Percentiles rank a stretch among this genome's conserved stretches.
Evolutionary conservation across 2,329 filamentous ascomycete genomes (phyloP).

Genomic region (Chrysoporthe deuterocubensis): DNA sequence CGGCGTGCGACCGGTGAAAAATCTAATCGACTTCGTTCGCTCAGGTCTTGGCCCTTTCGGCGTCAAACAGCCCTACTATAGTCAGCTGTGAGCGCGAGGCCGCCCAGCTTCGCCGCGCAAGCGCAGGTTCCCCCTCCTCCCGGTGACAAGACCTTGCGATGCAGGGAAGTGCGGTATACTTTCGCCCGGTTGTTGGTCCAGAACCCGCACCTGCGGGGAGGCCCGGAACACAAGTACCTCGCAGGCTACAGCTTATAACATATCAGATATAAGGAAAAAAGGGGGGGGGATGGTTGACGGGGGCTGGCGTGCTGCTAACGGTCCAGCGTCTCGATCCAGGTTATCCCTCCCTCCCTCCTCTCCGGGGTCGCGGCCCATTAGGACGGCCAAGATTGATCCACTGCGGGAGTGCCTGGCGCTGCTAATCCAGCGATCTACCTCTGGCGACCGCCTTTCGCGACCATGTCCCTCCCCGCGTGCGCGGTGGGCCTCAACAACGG

Average conservation of each 20-base stretch:
- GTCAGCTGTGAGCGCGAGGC: no score
- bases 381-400: not conserved
- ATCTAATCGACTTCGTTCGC: no score
- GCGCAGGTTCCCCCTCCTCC: no score
- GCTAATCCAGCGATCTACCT: not conserved
- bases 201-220: no score
- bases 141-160: not conserved
- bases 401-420: constrained; percentile 9
- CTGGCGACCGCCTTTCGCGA: constrained; percentile 10
- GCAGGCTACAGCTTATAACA: not conserved
- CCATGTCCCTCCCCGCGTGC: not conserved
- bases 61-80: no score
- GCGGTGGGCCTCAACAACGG: constrained; percentile 19
- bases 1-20: no score
- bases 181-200: no score
- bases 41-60: no score
- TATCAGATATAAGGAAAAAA: not conserved
- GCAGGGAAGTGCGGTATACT: not conserved
- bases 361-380: not conserved
- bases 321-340: not conserved
- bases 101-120: no score
- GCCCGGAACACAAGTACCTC: not conserved
- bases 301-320: not conserved
- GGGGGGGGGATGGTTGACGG: not conserved
- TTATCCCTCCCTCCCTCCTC: not conserved